A percentile compares a stretch with the other conserved stretches of the same genome.
Conservation (phyloP, 768 basidiomycete genomes). For the Paxillus involutus region DNA sequence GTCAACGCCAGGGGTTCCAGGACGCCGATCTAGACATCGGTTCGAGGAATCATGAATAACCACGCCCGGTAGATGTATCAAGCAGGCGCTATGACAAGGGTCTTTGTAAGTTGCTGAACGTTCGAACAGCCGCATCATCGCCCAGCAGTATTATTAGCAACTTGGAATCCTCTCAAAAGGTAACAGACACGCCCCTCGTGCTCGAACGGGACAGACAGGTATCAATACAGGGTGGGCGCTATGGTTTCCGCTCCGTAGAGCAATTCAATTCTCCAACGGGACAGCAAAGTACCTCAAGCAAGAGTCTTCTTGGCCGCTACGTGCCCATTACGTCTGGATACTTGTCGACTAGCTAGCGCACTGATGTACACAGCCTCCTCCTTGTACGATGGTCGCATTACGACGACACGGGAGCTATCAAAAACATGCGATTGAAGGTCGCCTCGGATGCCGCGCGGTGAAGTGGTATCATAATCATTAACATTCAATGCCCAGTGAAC, state of each 20-base stretch:
- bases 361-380: constrained; percentile 18
- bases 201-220: background rate
- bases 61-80: constrained; percentile 9
- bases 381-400: constrained; percentile 22
- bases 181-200: background rate
- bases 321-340: constrained; percentile 12
- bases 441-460: constrained; percentile 35
- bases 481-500: background rate
- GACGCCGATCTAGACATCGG: constrained; percentile 3
- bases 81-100: constrained; percentile 10
- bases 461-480: constrained; percentile 6
- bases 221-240: background rate
- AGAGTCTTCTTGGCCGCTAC: constrained; percentile 1
- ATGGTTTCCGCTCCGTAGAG: background rate
- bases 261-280: background rate
- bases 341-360: background rate
- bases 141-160: constrained; percentile 11
- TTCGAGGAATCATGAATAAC: background rate
- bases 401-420: constrained; percentile 21
- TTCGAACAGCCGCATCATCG: constrained; percentile 3
- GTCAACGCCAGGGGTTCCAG: constrained; percentile 3
- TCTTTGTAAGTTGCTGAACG: constrained; percentile 3
- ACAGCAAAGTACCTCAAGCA: background rate
- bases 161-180: constrained; percentile 8
- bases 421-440: constrained; percentile 21